Percentiles rank a stretch among this genome's conserved stretches.
Evolutionary conservation across 192 early-diverging fungal species (phyloP).

Genomic region (Radiomyces spectabilis): DNA sequence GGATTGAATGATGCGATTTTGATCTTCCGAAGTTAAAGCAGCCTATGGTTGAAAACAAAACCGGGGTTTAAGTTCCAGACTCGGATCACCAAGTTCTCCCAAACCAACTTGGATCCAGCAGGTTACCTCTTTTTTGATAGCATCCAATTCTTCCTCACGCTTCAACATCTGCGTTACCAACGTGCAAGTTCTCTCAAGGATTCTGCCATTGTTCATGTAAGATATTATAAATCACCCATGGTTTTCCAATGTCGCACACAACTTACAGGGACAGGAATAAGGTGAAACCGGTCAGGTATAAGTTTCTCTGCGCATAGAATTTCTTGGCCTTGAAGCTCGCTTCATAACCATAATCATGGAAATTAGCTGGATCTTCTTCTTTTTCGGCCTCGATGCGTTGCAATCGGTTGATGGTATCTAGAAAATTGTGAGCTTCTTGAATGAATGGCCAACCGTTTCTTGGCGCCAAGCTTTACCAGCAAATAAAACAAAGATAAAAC

Average conservation of each 20-base stretch:
- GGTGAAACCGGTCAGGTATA: conserved; percentile 55
- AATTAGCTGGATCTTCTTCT: conserved; percentile 1
- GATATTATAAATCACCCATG: neutral
- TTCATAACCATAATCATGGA: conserved; percentile 29
- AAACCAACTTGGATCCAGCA: neutral
- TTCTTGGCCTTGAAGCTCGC: conserved; percentile 33
- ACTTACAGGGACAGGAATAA: conserved; percentile 50
- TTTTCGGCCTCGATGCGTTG: conserved; percentile 19
- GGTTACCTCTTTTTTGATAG: conserved; percentile 11
- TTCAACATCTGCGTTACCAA: conserved; percentile 41
- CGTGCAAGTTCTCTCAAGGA: conserved; percentile 47
- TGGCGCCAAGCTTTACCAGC: conserved; percentile 29
- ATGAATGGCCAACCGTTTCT: neutral
- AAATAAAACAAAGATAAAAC: conserved; percentile 51
- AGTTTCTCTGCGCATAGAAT: conserved; percentile 54
- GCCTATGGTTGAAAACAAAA: neutral
- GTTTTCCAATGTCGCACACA: neutral
- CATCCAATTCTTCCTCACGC: conserved; percentile 33
- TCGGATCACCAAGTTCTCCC: neutral
- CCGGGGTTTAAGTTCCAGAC: neutral
- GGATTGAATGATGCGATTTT: conserved; percentile 6
- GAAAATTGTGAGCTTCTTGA: neutral
- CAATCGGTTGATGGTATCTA: conserved; percentile 47
- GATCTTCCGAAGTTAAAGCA: conserved; percentile 4
- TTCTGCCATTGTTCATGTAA: too few relatives aligned